phyloP scores from a whole-genome alignment of 345 rosid species.

The Schrenkiella parvula region DNA sequence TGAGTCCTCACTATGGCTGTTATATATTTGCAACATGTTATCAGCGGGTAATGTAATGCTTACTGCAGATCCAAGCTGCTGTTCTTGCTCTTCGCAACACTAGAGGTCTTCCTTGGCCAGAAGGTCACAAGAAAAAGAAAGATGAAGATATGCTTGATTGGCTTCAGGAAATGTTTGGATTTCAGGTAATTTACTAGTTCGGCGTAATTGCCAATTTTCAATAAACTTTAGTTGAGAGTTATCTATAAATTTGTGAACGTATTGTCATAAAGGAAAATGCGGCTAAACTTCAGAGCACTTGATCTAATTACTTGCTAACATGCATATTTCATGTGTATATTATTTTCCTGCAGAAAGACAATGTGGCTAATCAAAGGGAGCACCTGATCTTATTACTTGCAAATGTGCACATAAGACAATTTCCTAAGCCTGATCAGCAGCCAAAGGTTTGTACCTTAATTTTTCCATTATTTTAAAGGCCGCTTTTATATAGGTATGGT shows the following conservation, averaged over 20 bases:
- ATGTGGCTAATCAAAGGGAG: constrained; percentile 98
- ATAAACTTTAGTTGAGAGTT: not conserved
- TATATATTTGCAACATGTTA: not conserved
- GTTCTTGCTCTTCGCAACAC: constrained; percentile 90
- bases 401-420: constrained; percentile 91
- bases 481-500: not conserved
- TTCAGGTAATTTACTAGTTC: constrained; percentile 59
- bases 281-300: not conserved
- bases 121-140: constrained; percentile 70
- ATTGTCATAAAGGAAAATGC: not conserved
- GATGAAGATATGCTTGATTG: constrained; percentile 96
- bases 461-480: not conserved
- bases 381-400: constrained; percentile 93
- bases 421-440: constrained; percentile 96
- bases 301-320: not conserved
- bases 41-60: constrained; percentile 5
- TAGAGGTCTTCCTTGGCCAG: constrained; percentile 99
- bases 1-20: constrained; percentile 16
- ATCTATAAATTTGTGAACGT: not conserved
- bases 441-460: constrained; percentile 72
- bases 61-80: constrained; percentile 85
- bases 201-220: not conserved
- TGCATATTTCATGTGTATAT: not conserved
- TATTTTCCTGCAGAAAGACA: constrained; percentile 68
- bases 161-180: constrained; percentile 98